Conservation (phyloP, 179 eudicot species). For the Amaranthus tricolor region DNA sequence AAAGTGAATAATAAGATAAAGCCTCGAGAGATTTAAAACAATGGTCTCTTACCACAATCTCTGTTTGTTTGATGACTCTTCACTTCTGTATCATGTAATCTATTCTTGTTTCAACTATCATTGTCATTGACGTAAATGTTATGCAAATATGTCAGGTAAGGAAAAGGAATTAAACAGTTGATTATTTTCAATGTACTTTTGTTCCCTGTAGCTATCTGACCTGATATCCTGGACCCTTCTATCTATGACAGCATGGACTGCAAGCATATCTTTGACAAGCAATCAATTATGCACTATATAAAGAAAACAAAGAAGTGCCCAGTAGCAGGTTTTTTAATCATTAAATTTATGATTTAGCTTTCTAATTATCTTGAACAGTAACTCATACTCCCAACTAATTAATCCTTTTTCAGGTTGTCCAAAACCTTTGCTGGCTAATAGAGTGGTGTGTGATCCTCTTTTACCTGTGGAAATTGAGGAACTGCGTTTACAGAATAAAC, state of each 20-base stretch:
- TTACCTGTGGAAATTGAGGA: slow-evolving; percentile 78
- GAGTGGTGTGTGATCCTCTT: slow-evolving; percentile 63
- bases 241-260: slow-evolving; percentile 64
- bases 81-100: background rate
- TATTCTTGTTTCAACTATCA: background rate
- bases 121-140: background rate
- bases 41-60: background rate
- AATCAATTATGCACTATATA: slow-evolving; percentile 48
- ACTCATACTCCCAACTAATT: slow-evolving; percentile 4
- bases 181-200: background rate
- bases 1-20: background rate
- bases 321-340: slow-evolving; percentile 51
- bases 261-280: slow-evolving; percentile 84
- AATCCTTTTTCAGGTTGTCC: slow-evolving; percentile 60
- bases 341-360: background rate
- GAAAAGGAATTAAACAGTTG: background rate
- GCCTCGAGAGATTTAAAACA: background rate
- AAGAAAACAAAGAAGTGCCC: slow-evolving; percentile 55
- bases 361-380: background rate
- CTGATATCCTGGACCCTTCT: background rate
- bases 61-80: background rate
- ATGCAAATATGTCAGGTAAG: background rate
- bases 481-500: slow-evolving; percentile 42
- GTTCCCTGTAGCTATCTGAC: background rate
- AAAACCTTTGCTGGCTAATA: slow-evolving; percentile 38